Percentiles rank a stretch among this genome's conserved stretches.
Evolutionary conservation across 2,329 filamentous ascomycete genomes (phyloP).

Genomic region (Pseudogymnoascus sp.): DNA sequence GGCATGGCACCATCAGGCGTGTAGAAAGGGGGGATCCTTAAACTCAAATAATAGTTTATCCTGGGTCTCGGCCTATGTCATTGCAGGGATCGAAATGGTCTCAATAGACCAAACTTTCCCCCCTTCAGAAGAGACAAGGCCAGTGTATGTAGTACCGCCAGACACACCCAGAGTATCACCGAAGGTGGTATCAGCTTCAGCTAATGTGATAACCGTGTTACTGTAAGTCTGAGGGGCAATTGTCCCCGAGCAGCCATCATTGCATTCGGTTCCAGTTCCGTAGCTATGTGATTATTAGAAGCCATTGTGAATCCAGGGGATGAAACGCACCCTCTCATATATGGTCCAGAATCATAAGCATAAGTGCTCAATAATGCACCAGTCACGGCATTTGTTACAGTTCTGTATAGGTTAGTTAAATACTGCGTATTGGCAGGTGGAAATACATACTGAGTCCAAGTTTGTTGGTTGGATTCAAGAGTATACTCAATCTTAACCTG

Average conservation of each 20-base stretch:
- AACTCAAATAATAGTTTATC: background rate
- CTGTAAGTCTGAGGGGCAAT: conserved; percentile 32
- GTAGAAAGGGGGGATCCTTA: background rate
- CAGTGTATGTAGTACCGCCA: conserved; percentile 30
- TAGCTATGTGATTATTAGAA: conserved; percentile 14
- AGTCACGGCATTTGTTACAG: conserved; percentile 31
- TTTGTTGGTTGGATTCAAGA: conserved; percentile 18
- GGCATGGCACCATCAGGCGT: background rate
- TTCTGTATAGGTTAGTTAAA: background rate
- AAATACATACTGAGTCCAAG: conserved; percentile 21
- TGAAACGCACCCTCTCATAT: conserved; percentile 26
- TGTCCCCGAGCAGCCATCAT: conserved; percentile 33
- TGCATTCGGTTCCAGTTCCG: conserved; percentile 36
- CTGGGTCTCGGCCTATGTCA: conserved; percentile 18
- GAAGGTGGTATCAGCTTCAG: conserved; percentile 27
- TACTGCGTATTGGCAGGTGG: background rate
- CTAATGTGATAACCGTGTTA: conserved; percentile 34
- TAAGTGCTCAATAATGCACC: conserved; percentile 30
- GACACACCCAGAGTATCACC: conserved; percentile 24
- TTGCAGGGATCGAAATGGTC: conserved; percentile 31
- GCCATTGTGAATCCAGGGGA: background rate
- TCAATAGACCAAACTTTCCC: conserved; percentile 34
- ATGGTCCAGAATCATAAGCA: conserved; percentile 31
- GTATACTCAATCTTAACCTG: conserved; percentile 28
- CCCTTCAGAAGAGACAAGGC: conserved; percentile 28